Evolutionary conservation across 176 grass and related monocot genomes (phyloP), one percentile per base, ranked within the genome.

Genomic region (Leersia perrieri): DNA sequence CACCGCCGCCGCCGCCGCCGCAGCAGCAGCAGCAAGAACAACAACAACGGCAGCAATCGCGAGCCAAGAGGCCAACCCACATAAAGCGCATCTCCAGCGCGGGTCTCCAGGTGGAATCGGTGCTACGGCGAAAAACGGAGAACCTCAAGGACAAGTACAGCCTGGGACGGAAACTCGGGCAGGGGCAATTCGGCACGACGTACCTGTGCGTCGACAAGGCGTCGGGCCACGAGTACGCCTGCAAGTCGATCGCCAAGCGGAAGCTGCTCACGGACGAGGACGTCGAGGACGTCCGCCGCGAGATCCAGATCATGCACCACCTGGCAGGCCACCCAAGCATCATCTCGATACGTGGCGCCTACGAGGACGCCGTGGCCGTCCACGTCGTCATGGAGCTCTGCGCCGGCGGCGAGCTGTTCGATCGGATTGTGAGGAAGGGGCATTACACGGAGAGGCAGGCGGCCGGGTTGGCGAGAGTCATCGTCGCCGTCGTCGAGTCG

Each of bases 261-360:
- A 92, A 92, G 90, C 90, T 92, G 1, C 26, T 89, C 42, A 89
- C 88, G 2, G 83, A 89, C 66, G 88, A 89, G 83, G 88, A 89
- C 78, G 88, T 89, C 5, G 88, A 89, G 88, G 88, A 89, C 83
- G 88, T 89, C n/a, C 78, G 78, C 0, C 83, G 83, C 16, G 88
- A 89, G 83, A 89, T 89, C 88, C 88, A 89, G 88, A 89, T 89
- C 72, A 89, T 89, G 88, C 83, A 89, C 88, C 88, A 89, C 88
- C 83, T 89, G 0, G 83, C 88, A 2, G 88, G 88, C 1, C 88
- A 89, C 83, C 83, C 83, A 0, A 89, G 70, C 77, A 85, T 89
- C 33, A 77, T 89, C 41, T 81, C 29, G 60, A 89, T 89, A 65
- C 11, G 67, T 0, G 88, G 77, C 7, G 88, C 88, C 0, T 89